Conservation (phyloP, 345 rosid genomes). For the Microcos paniculata region DNA sequence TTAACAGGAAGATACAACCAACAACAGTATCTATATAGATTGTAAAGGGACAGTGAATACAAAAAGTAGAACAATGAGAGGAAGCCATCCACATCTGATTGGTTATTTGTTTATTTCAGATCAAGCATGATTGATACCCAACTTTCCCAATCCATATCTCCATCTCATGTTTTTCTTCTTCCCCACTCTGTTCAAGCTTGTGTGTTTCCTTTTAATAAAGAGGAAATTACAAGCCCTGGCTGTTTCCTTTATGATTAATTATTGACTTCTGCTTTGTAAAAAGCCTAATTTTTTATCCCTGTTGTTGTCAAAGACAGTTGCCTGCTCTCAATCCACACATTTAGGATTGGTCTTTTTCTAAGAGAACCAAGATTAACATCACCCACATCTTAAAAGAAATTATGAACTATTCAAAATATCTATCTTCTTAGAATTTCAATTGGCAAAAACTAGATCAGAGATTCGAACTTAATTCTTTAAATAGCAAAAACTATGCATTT, state of each 20-base stretch:
- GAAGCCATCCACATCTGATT: neutral
- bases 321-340: neutral
- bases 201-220: neutral
- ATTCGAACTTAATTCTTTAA: too few species aligned
- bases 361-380: neutral
- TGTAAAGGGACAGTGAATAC: neutral
- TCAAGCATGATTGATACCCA: neutral
- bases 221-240: neutral
- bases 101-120: neutral
- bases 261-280: neutral
- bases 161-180: neutral
- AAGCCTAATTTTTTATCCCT: neutral
- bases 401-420: neutral
- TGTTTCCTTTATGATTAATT: neutral
- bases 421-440: neutral
- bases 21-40: neutral
- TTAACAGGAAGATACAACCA: neutral
- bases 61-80: neutral
- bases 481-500: too few species aligned
- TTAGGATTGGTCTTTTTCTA: neutral
- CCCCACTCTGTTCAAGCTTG: neutral
- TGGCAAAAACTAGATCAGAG: neutral
- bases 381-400: neutral
- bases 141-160: neutral
- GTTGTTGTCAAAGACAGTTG: neutral